phyloP scores from a whole-genome alignment of 148 eudicot species.

The Suaeda aralocaspica region DNA sequence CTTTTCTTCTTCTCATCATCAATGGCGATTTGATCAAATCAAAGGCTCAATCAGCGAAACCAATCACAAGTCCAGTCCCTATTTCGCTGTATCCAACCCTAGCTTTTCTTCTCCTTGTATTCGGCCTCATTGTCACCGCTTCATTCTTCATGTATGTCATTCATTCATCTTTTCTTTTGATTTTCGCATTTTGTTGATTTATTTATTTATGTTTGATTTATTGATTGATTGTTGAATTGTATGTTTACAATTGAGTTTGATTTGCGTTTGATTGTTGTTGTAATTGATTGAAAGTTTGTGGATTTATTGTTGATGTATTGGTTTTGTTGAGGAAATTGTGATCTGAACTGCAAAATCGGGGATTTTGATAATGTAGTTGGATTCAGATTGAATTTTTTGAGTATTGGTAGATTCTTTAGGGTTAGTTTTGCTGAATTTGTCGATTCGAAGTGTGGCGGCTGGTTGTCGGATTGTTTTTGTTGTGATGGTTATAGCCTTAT shows the following conservation, averaged over 20 bases:
- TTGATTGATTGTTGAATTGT: background rate
- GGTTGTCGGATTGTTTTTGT: background rate
- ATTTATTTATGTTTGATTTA: background rate
- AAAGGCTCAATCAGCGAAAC: conserved; percentile 61
- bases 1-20: background rate
- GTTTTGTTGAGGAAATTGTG: background rate
- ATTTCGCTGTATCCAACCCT: conserved; percentile 67
- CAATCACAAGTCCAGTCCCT: conserved; percentile 77
- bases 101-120: conserved; percentile 60
- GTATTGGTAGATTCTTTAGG: background rate
- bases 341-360: background rate
- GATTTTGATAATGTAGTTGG: background rate
- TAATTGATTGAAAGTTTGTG: background rate
- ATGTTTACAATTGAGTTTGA: background rate
- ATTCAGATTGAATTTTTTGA: background rate
- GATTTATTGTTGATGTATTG: background rate
- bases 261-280: background rate
- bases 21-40: background rate
- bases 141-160: conserved; percentile 79
- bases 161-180: conserved; percentile 4
- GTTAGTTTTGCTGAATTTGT: background rate
- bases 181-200: background rate
- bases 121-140: conserved; percentile 74
- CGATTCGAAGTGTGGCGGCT: background rate
- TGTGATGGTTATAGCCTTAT: no score